phyloP scores from a whole-genome alignment of 371 early-diverging fungal genomes.

The Apophysomyces variabilis region DNA sequence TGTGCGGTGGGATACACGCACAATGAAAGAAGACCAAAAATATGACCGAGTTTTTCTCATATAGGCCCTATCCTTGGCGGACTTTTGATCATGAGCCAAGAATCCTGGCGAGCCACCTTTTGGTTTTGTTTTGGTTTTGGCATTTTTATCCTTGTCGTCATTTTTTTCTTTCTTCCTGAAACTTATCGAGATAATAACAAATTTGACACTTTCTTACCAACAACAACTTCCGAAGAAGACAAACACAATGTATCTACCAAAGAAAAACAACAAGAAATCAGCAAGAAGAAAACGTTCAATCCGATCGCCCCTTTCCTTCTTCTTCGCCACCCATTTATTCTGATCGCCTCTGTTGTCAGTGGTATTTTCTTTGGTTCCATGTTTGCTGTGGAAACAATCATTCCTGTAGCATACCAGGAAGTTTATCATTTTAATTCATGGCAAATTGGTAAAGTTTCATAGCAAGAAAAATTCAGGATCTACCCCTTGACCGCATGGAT shows the following conservation, averaged over 20 bases:
- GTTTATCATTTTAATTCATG: slow-evolving; percentile 43
- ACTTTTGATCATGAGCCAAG: slow-evolving; percentile 31
- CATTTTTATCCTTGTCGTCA: slow-evolving; percentile 20
- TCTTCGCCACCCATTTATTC: slow-evolving; percentile 53
- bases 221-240: background rate
- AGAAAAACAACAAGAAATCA: background rate
- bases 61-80: slow-evolving; percentile 36
- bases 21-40: background rate
- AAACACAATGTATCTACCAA: background rate
- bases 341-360: slow-evolving; percentile 45
- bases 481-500: too few species aligned
- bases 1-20: too few species aligned
- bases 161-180: slow-evolving; percentile 63
- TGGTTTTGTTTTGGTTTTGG: slow-evolving; percentile 39
- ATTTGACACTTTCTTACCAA: slow-evolving; percentile 24
- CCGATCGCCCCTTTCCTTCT: slow-evolving; percentile 39
- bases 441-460: slow-evolving; percentile 31
- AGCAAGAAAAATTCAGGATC: too few species aligned
- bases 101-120: slow-evolving; percentile 36
- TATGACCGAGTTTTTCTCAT: background rate
- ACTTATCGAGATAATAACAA: slow-evolving; percentile 51
- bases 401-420: slow-evolving; percentile 35
- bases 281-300: slow-evolving; percentile 16
- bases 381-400: slow-evolving; percentile 53
- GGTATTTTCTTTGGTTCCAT: slow-evolving; percentile 57